Percentiles rank a stretch among this genome's conserved stretches.
Evolutionary conservation across 1,139 yeast species (phyloP).

Genomic region (Pichia inconspicua): DNA sequence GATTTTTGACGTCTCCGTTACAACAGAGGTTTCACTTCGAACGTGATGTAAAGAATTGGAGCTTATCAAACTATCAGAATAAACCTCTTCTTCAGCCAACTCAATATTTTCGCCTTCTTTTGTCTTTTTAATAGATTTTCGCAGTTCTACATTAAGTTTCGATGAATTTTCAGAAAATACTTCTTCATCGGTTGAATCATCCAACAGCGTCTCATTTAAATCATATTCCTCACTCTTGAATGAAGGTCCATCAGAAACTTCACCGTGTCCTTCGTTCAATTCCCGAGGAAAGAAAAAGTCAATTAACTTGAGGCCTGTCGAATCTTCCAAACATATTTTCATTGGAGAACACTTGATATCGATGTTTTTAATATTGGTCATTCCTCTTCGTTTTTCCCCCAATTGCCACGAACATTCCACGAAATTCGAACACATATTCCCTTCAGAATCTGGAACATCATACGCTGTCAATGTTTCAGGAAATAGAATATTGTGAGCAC

Average conservation of each 20-base stretch:
- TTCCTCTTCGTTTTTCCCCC: constrained; percentile 64
- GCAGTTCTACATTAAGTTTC: background rate
- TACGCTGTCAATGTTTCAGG: constrained; percentile 53
- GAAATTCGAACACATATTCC: constrained; percentile 19
- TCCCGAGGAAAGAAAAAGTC: constrained; percentile 44
- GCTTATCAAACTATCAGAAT: background rate
- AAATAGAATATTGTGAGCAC: constrained; percentile 51
- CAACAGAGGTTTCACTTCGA: background rate
- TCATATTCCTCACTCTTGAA: too few species aligned
- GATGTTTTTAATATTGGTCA: constrained; percentile 48
- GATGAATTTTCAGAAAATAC: background rate
- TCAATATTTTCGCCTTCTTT: too few species aligned
- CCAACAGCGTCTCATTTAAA: background rate
- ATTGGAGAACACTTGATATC: constrained; percentile 49
- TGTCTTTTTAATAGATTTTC: background rate
- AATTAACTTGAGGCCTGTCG: constrained; percentile 49
- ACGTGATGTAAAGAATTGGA: background rate
- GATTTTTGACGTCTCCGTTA: background rate
- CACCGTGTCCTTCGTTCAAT: background rate
- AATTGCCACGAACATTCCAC: constrained; percentile 53
- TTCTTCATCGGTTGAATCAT: too few species aligned
- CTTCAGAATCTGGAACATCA: constrained; percentile 1
- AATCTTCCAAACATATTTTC: constrained; percentile 51
- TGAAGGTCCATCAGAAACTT: background rate
- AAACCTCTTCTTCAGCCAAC: background rate